Percentiles rank a stretch among this genome's conserved stretches.
Evolutionary conservation across 805 yeast genomes (phyloP).

Genomic region (Pachysolen tannophilus): DNA sequence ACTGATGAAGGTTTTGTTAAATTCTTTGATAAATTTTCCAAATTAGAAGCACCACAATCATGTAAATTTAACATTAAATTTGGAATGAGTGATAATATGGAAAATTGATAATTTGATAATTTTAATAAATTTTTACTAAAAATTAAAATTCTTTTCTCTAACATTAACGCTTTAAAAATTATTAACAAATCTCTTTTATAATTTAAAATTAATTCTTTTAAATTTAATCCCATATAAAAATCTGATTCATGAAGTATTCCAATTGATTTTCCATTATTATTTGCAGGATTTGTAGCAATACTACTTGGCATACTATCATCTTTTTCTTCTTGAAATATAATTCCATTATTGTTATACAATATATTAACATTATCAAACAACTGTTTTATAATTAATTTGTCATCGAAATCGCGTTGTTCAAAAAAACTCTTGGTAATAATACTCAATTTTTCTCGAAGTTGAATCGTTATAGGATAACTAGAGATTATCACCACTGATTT

Average conservation of each 20-base stretch:
- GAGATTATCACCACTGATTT: constrained; percentile 85
- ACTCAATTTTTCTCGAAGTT: constrained; percentile 81
- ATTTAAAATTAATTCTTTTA: constrained; percentile 54
- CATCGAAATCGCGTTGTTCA: constrained; percentile 68
- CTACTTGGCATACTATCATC: constrained; percentile 21
- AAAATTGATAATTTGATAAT: constrained; percentile 76
- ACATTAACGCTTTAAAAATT: constrained; percentile 66
- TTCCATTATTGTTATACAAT: constrained; percentile 24
- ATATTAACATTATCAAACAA: constrained; percentile 59
- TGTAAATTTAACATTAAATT: constrained; percentile 63
- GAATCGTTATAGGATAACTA: constrained; percentile 80
- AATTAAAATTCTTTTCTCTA: constrained; percentile 68
- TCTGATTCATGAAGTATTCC: constrained; percentile 41
- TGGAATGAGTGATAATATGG: constrained; percentile 78
- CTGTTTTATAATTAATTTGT: constrained; percentile 57
- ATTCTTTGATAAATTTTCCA: constrained; percentile 41
- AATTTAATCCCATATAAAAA: constrained; percentile 64
- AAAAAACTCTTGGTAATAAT: constrained; percentile 85
- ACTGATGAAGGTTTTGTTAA: constrained; percentile 57
- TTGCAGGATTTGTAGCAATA: no score
- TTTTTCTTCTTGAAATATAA: constrained; percentile 20
- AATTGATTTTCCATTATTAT: constrained; percentile 1
- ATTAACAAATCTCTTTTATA: constrained; percentile 54
- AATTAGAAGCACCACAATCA: constrained; percentile 72
- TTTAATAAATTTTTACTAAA: constrained; percentile 75